These are phyloP conservation scores for Carex littledalei DNA, from an alignment of 176 grass and related monocot genomes.

Conservation along the genomic window DNA sequence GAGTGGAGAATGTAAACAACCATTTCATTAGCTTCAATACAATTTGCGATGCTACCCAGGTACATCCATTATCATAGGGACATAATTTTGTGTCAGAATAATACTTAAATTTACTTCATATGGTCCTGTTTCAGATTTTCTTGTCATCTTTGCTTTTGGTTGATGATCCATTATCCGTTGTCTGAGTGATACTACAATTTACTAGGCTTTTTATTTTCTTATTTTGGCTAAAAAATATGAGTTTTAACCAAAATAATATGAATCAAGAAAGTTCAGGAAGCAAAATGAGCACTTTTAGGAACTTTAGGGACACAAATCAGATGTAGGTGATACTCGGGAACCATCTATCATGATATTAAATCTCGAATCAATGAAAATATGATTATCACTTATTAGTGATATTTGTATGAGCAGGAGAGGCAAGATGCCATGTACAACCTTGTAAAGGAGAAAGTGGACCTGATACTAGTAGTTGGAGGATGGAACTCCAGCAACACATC, in stretches of 20 bases:
- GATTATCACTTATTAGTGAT: not conserved
- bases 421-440: conserved; percentile 93
- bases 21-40: conserved; percentile 94
- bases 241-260: too few relatives aligned
- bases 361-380: not conserved
- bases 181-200: too few relatives aligned
- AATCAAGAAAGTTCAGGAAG: too few relatives aligned
- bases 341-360: too few relatives aligned
- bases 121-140: not conserved
- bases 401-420: conserved; percentile 60
- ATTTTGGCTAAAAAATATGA: too few relatives aligned
- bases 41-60: conserved; percentile 99
- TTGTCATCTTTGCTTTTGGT: too few relatives aligned
- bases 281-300: too few relatives aligned
- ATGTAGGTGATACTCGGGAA: not conserved
- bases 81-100: not conserved
- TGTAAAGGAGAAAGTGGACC: conserved; percentile 93
- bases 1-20: conserved; percentile 77
- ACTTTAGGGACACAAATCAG: too few relatives aligned
- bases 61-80: conserved; percentile 14
- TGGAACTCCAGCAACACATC: conserved; percentile 99
- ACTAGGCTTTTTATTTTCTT: too few relatives aligned
- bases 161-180: too few relatives aligned
- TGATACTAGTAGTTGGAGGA: conserved; percentile 91
- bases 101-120: not conserved